phyloP scores from a whole-genome alignment of 371 early-diverging fungal genomes.

The Gilbertella persicaria region DNA sequence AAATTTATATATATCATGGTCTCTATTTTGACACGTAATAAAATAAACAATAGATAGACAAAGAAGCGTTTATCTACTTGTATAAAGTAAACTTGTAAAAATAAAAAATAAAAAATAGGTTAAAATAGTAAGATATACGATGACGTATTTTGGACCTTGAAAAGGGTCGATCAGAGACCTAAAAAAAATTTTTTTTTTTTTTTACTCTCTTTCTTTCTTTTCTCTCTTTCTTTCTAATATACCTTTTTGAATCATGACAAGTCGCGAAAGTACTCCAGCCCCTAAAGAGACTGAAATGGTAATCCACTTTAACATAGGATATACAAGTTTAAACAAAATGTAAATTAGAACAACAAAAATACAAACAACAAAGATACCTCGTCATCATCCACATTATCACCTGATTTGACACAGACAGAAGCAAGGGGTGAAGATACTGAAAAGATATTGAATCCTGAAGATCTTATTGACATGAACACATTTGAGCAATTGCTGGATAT shows the following conservation, averaged over 20 bases:
- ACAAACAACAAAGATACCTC: background rate
- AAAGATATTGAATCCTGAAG: conserved; percentile 42
- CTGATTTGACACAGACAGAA: conserved; percentile 10
- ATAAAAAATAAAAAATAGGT: too few relatives aligned
- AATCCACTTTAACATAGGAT: background rate
- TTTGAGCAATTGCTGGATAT: conserved; percentile 83
- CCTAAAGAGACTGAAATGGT: conserved; percentile 7
- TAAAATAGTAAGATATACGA: conserved; percentile 6
- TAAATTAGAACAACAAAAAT: background rate
- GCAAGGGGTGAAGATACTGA: conserved; percentile 12
- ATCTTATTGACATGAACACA: conserved; percentile 69
- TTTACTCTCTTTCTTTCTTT: conserved; percentile 2
- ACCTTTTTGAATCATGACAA: conserved; percentile 12
- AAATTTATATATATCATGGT: too few relatives aligned
- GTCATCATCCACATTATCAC: background rate
- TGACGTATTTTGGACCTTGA: conserved; percentile 1
- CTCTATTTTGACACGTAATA: too few relatives aligned
- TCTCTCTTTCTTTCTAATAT: background rate
- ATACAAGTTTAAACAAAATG: background rate
- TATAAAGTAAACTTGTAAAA: too few relatives aligned
- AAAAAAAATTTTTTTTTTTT: conserved; percentile 4
- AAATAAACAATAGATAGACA: too few relatives aligned
- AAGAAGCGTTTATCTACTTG: too few relatives aligned
- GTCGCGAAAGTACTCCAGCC: conserved; percentile 23
- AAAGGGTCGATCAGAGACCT: conserved; percentile 2